Base-by-base conservation (phyloP, 441 rosid species). In the Arabidopsis lyrata region DNA sequence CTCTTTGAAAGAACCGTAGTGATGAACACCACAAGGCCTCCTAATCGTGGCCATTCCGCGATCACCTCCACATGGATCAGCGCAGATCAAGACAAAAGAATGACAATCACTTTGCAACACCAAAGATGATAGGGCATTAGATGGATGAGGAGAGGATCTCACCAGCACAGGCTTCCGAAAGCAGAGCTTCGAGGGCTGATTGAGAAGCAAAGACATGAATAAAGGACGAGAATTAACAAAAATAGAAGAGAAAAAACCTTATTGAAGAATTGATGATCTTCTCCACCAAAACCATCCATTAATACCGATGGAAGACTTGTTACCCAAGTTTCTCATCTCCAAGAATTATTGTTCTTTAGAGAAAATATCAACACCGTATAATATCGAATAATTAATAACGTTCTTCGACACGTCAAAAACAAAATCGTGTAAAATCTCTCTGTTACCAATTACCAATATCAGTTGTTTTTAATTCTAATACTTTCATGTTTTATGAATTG, bases 201-300 rank as follows among this genome's bases (percentile, higher is more conserved):
- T 47, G 50, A 47, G 50, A 47, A 47, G 50, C 22, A 47, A 15
- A 47, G 50, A 47, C 50, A 47, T 47, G 22, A 47, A 15, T 16
- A 15, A 16, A 18, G 20, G 20, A 18, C 20, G 20, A 18, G 20
- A 18, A 18, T 18, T 18, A 18, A 18, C 20, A 18, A 18, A 18
- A 18, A 18, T 18, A 18, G 20, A 18, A 18, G 20, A 18, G 20
- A 18, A 18, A n/a, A 18, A 18, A 0, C 20, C 20, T 18, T 18
- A 18, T 18, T 18, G 20, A 18, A 18, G 20, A 18, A 45, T 8
- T 45, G 10, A 10, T 45, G 22, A 15, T 45, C 8, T 45, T 1
- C 11, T 15, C 50, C 18, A 15, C 4, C 2, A 7, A 7, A 45
- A 45, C 2, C 50, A 36, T 36, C 39, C 39, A 15, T 18, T 18